Conservation (phyloP, 78 protist species). For the Dictyostelium capitatum region DNA sequence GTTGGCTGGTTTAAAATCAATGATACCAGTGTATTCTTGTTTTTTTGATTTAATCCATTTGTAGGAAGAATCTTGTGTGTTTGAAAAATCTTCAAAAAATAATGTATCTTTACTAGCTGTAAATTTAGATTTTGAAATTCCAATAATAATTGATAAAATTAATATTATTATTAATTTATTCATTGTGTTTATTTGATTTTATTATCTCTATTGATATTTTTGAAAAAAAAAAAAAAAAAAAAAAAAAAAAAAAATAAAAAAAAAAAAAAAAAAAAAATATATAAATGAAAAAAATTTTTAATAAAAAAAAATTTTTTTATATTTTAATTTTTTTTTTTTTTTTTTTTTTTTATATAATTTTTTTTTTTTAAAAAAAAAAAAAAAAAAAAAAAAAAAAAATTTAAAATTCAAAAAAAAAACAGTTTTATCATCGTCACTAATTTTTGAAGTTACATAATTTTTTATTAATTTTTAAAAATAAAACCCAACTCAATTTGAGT, state of each 20-base stretch:
- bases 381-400: neutral
- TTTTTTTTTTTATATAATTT: too few species aligned
- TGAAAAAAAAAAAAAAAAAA: slow-evolving; percentile 1
- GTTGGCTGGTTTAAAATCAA: slow-evolving; percentile 21
- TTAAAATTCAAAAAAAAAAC: too few species aligned
- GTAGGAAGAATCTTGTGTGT: neutral
- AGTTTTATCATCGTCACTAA: too few species aligned
- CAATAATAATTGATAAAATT: slow-evolving; percentile 47
- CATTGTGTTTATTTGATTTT: neutral
- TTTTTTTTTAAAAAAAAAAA: neutral
- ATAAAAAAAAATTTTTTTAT: neutral
- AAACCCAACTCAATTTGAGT: too few species aligned
- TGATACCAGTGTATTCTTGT: neutral
- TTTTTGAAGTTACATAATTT: too few species aligned
- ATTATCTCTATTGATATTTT: neutral
- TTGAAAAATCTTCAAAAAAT: slow-evolving; percentile 71
- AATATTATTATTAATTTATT: slow-evolving; percentile 9
- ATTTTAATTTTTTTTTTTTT: too few species aligned
- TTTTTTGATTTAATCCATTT: slow-evolving; percentile 23
- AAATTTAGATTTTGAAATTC: neutral
- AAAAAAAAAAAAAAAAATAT: neutral
- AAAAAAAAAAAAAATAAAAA: slow-evolving; percentile 3
- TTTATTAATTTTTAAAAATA: too few species aligned
- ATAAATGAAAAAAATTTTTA: neutral
- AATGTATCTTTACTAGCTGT: slow-evolving; percentile 60